Conservation (phyloP, 139 green algal genomes). For the Pseudopediastrum boryanum region DNA sequence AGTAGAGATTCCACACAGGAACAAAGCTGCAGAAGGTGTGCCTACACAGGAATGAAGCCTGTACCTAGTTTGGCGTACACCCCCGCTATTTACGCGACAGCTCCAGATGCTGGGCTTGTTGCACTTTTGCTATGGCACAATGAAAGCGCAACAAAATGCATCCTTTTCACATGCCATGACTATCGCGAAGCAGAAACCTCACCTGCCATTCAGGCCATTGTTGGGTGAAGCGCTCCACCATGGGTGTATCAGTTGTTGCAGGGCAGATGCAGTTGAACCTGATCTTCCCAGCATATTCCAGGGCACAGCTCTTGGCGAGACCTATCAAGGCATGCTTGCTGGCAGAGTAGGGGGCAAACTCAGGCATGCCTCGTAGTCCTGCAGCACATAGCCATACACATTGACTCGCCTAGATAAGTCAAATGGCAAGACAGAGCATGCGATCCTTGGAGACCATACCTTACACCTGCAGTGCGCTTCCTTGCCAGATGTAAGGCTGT, state of each 20-base stretch:
- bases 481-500: too few relatives aligned
- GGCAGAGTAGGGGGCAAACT: constrained; percentile 24
- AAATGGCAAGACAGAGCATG: too few relatives aligned
- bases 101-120: background rate
- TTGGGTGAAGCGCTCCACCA: constrained; percentile 21
- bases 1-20: too few relatives aligned
- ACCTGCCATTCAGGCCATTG: constrained; percentile 34
- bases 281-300: constrained; percentile 11
- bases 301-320: background rate
- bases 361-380: constrained; percentile 28
- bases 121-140: background rate
- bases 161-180: background rate
- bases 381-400: background rate
- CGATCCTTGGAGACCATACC: too few relatives aligned
- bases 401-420: too few relatives aligned
- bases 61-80: background rate
- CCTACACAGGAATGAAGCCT: too few relatives aligned
- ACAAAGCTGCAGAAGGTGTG: too few relatives aligned
- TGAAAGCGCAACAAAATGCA: background rate
- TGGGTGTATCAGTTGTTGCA: constrained; percentile 32
- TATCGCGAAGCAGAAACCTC: background rate
- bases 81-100: background rate
- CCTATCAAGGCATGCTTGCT: constrained; percentile 31
- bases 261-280: constrained; percentile 29
- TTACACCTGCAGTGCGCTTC: too few relatives aligned